Evolutionary conservation across 1,284 basidiomycete species (phyloP), one percentile per base, ranked within the genome.

Genomic region (Anthracocystis setariae): DNA sequence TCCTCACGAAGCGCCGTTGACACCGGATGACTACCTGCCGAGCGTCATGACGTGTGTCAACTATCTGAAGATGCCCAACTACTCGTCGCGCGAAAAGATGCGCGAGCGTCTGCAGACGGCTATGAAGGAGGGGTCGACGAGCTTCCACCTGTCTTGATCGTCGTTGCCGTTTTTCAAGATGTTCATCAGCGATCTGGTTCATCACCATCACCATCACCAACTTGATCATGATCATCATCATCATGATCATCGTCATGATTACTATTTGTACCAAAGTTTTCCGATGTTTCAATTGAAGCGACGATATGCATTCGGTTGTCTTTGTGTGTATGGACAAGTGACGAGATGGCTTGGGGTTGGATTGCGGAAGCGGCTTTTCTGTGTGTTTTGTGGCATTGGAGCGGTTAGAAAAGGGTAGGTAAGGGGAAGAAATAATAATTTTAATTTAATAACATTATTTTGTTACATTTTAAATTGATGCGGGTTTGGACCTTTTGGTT

Each of bases 11-110:
- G 86, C 91, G 23, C 80, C 80, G 23, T 51, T 80, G 50, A 89
- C 89, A 17, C 92, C 95, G 1, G 94, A 98, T 83, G 92, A 96
- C 83, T 96, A 96, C 82, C 86, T 98, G 38, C 95, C 95, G 0
- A 94, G 92, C 81, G 94, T 98, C 44, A 98, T 98, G 95, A 98
- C 95, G 10, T 98, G 95, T 83, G 94, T 95, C 73, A 96, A 97
- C 58, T 85, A 81, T 49, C 74, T 81, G 57, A 82, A 82, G 72
- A 68, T 82, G 64, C 81, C 81, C 21, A 64, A 54, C 46, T 82
- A 81, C 65, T 76, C 77, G 17, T 66, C 60, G 40, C 60, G 72
- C 27, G 77, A 80, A 18, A 68, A 66, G 53, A 81, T 82, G 80
- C 64, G 72, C 48, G 45, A 62, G 29, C 57, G 79, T 5, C 63